phyloP scores from a whole-genome alignment of 2,329 filamentous ascomycete genomes.

The Pezicula neosporulosa region DNA sequence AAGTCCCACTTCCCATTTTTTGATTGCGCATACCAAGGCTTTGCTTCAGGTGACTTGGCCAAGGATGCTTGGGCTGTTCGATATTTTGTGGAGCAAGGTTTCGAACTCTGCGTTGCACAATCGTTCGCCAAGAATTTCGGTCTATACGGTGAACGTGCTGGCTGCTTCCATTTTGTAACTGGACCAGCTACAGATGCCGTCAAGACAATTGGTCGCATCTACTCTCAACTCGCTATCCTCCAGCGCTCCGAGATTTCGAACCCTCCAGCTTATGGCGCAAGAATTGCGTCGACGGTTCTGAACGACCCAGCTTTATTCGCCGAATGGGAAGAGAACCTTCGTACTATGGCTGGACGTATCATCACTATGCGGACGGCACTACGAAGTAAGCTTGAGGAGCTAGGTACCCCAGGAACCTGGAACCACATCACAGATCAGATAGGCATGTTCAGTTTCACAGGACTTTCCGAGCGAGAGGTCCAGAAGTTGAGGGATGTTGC shows the following conservation, averaged over 20 bases:
- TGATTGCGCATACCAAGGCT: conserved; percentile 96
- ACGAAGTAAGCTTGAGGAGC: conserved; percentile 74
- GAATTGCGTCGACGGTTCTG: conserved; percentile 79
- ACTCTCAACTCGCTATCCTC: conserved; percentile 86
- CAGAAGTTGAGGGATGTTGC: conserved; percentile 63
- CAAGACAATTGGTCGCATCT: conserved; percentile 59
- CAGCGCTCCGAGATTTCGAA: conserved; percentile 98
- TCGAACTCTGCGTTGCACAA: conserved; percentile 84
- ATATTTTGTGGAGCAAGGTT: conserved; percentile 89
- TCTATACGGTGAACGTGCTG: conserved; percentile 92
- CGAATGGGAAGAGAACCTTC: conserved; percentile 86
- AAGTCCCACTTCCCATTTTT: conserved; percentile 97
- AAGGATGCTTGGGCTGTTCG: conserved; percentile 89
- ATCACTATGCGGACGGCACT: conserved; percentile 83
- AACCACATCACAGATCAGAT: conserved; percentile 98
- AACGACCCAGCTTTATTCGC: conserved; percentile 79
- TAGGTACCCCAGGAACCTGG: conserved; percentile 87
- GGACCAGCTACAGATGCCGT: conserved; percentile 65
- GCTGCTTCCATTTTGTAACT: conserved; percentile 92
- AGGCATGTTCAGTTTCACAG: conserved; percentile 98
- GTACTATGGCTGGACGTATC: conserved; percentile 93
- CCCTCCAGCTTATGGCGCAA: conserved; percentile 89
- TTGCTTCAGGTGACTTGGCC: conserved; percentile 84
- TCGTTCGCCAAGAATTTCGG: conserved; percentile 98
- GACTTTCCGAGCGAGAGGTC: conserved; percentile 71